phyloP scores from a whole-genome alignment of 75 land plant genomes.

The Sequoia sempervirens region DNA sequence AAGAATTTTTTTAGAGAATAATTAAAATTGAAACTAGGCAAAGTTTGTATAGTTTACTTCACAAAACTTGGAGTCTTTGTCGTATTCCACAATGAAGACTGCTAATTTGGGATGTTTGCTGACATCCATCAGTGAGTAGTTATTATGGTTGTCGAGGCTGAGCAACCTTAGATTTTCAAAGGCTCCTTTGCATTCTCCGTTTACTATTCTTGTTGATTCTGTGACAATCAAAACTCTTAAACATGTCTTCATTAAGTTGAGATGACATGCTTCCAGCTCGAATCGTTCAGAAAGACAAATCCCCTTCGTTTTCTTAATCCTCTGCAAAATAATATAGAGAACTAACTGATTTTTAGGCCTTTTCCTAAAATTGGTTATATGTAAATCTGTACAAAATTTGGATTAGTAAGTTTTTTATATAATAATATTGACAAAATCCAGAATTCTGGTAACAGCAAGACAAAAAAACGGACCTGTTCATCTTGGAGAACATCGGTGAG shows the following conservation, averaged over 20 bases:
- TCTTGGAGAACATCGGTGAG: background rate
- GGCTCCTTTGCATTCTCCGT: background rate
- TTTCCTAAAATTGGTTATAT: no score
- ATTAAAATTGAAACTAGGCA: background rate
- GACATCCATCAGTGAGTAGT: background rate
- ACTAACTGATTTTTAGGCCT: no score
- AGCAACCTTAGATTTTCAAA: background rate
- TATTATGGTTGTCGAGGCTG: background rate
- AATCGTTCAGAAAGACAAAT: background rate
- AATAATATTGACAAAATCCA: no score
- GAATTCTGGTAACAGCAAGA: no score
- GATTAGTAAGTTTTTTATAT: no score
- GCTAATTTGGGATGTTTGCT: background rate
- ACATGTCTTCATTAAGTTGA: background rate
- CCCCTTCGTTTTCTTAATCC: background rate
- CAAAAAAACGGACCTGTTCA: background rate
- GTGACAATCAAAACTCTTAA: background rate
- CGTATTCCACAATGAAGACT: background rate
- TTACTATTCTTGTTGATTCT: background rate
- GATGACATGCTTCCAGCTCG: background rate
- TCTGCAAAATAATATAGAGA: background rate
- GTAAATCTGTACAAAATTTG: background rate
- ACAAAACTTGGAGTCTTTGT: background rate
- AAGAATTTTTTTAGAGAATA: no score
- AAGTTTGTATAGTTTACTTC: background rate